Evolutionary conservation across 2,329 filamentous ascomycete species (phyloP), one percentile per base, ranked within the genome.

Genomic region (Fusarium tricinctum): DNA sequence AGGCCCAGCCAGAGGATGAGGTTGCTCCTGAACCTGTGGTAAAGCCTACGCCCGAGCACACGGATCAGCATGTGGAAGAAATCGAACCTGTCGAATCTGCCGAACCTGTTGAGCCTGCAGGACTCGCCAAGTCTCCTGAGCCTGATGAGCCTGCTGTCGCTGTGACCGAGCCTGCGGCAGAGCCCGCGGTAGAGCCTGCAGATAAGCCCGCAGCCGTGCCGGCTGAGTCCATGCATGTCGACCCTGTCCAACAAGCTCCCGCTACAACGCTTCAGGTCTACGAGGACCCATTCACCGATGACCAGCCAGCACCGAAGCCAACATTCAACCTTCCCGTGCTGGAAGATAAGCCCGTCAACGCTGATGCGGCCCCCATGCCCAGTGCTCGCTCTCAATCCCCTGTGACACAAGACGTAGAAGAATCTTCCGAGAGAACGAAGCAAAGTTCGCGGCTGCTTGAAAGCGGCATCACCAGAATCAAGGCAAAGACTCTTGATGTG

Each of bases 381-480:
- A 74, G 59, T 63, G 50, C 66, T 44, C 75, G 72, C 59, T 70
- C 71, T 8, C 70, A 74, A 32, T 51, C 63, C 17, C 58, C 68
- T 6, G 20, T 61, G n/a, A 58, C 58, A 6, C 74, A 73, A 42
- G 69, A 63, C 35, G 69, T 56, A 33, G 73, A 73, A 33, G 73
- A 72, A 33, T 74, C 75, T 5, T 73, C 75, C 23, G 88, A 90
- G 12, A 88, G 87, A 72, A 73, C 80, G 6, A 85, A 84, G 47
- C 87, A 89, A 68, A 88, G 84, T 71, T 79, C 81, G 9, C 87
- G 90, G 44, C 82, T 94, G 23, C 84, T 95, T 7, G 87, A 90
- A 32, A 94, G 91, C 71, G 92, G 91, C 49, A 92, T 94, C 69
- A 83, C 88, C 51, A 91, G 92, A 67, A 90, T 94, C 70, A 89